Evolutionary conservation across 163 green algal genomes (phyloP).

Genomic region (Prototheca wickerhamii): DNA sequence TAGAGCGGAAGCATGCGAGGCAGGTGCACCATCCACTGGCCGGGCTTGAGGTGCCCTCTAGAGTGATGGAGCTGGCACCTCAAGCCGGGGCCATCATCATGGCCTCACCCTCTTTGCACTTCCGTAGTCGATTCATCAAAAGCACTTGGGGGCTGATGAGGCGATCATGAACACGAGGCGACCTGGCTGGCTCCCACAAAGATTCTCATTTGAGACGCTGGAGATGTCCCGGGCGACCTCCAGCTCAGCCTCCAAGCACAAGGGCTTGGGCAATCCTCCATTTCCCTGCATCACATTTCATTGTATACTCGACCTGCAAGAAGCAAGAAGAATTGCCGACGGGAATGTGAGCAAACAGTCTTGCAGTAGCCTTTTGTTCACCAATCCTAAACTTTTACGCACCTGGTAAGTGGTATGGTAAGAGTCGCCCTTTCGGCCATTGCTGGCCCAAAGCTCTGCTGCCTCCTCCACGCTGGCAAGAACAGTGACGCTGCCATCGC

Average conservation of each 20-base stretch:
- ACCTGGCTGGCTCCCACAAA: background rate
- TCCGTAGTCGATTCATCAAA: no score
- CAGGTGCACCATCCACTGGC: background rate
- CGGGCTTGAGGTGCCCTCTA: background rate
- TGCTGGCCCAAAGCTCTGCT: slow-evolving; percentile 22
- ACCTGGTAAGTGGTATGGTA: slow-evolving; percentile 30
- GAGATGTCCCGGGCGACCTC: background rate
- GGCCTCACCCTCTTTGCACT: no score
- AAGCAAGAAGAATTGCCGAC: background rate
- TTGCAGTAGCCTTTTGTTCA: background rate
- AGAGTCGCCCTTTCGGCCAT: slow-evolving; percentile 25
- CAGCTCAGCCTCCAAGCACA: background rate
- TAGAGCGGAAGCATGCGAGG: background rate
- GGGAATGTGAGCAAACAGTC: background rate
- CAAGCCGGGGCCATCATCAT: no score
- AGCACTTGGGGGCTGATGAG: no score
- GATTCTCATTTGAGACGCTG: background rate
- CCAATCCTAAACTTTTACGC: background rate
- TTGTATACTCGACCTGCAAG: background rate
- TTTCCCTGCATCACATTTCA: background rate
- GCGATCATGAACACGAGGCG: no score
- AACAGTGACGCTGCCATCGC: slow-evolving; percentile 8
- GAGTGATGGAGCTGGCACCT: no score
- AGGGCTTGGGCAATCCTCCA: background rate
- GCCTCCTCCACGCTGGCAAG: slow-evolving; percentile 25